Evolutionary conservation across 225 moss, liverwort and hornwort species (phyloP).

Genomic region (Pleurozium schreberi): DNA sequence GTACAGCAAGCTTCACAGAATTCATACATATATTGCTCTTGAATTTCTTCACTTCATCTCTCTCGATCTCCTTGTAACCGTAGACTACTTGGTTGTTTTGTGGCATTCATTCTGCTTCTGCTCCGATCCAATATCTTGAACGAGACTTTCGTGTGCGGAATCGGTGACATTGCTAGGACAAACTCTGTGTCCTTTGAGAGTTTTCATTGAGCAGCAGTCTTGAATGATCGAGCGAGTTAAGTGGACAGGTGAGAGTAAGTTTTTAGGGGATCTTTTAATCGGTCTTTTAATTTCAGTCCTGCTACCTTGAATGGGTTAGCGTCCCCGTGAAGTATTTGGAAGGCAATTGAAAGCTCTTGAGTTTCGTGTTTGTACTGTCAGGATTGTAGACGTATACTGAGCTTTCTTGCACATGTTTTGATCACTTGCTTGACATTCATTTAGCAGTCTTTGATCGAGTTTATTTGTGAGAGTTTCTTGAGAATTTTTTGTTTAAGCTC

Average conservation of each 20-base stretch:
- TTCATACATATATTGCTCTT: not conserved
- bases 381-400: not conserved
- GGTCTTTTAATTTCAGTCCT: not conserved
- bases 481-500: not conserved
- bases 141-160: not conserved
- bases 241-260: not conserved
- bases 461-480: not conserved
- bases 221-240: not conserved
- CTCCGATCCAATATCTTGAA: not conserved
- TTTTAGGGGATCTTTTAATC: not conserved
- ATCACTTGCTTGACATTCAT: not conserved
- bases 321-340: not conserved
- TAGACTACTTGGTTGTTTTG: not conserved
- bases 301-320: not conserved
- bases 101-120: not conserved
- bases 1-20: not conserved
- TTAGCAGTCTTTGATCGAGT: not conserved
- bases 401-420: not conserved
- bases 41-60: not conserved
- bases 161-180: not conserved
- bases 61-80: not conserved
- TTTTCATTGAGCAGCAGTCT: not conserved
- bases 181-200: not conserved
- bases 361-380: not conserved
- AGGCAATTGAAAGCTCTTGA: not conserved